Conservation (phyloP, 495 filamentous ascomycete species). For the Aspergillus mulundensis region DNA sequence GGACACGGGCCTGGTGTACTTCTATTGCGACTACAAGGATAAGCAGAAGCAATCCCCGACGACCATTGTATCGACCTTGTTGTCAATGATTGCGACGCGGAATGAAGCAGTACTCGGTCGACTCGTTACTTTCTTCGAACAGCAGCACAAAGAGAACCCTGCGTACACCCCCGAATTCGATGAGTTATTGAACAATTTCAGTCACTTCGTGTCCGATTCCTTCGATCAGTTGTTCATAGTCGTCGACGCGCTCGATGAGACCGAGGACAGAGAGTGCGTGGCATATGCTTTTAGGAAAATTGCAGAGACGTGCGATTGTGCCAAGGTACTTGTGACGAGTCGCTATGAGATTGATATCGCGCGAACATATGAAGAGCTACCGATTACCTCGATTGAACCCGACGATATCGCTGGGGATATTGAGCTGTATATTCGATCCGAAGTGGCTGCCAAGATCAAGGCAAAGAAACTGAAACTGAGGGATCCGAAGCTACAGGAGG, state of each 20-base stretch:
- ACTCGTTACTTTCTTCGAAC: neutral
- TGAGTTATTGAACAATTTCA: neutral
- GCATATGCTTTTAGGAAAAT: neutral
- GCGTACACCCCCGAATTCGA: neutral
- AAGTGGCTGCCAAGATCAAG: neutral
- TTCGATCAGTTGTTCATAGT: neutral
- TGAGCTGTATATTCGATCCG: neutral
- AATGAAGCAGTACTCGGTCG: neutral
- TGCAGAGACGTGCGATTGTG: neutral
- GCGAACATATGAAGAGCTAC: neutral
- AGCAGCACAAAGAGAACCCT: neutral
- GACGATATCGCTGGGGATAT: neutral
- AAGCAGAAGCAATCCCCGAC: neutral
- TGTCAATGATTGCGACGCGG: neutral
- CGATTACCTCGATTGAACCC: neutral
- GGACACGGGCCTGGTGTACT: neutral
- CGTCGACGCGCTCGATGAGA: neutral
- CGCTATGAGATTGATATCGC: neutral
- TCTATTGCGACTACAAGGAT: neutral
- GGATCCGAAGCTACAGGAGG: neutral
- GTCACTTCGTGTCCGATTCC: neutral
- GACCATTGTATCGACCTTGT: neutral
- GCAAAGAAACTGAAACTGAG: neutral
- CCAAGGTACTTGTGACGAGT: neutral
- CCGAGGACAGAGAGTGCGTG: neutral